Base-by-base conservation (phyloP, 768 basidiomycete species). In the Coprinopsis sp. region DNA sequence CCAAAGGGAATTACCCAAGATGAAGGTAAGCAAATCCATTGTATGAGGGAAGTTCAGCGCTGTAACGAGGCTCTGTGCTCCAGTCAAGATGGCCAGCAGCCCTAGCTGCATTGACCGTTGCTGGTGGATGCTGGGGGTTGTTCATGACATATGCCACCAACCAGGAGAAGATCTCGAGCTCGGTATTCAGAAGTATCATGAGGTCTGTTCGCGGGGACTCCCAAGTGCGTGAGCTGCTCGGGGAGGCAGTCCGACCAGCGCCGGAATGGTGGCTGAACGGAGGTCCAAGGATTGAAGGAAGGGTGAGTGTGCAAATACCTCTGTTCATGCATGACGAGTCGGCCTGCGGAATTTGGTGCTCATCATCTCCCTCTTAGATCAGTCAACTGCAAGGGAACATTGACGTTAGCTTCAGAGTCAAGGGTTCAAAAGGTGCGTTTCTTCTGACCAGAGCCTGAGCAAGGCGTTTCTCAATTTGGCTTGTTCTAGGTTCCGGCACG, bases 231-330 rank as follows among this genome's bases (percentile, higher is more conserved):
- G 76, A 72, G 21, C 65, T 68, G 2, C 64, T 91, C 48, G 87
- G 87, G 2, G 78, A 84, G 36, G 83, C 78, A 6, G 76, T 85
- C 45, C 67, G 80, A 34, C 73, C 78, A 0, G 79, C 83, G 50
- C 78, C 81, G 1, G 76, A 77, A 37, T 84, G 82, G 82, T 89
- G 80, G 68, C 63, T 89, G 55, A 87, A 87, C 51, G 87, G 87
- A 1, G 80, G 87, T 55, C 86, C 87, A 5, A 74, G 74, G 63
- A 78, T 90, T 33, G 69, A 69, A 33, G 88, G 87, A 33, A 72
- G 77, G 56, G 87, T 87, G 53, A 48, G 79, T 75, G 14, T 29
- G n/a, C n/a, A n/a, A n/a, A n/a, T n/a, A n/a, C n/a, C n/a, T n/a
- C n/a, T 42, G n/a, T 12, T 11, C 21, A 2, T 12, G 7, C 22